Conservation (phyloP, 228 moss, liverwort and hornwort species). For the Sphagnum magellanicum region DNA sequence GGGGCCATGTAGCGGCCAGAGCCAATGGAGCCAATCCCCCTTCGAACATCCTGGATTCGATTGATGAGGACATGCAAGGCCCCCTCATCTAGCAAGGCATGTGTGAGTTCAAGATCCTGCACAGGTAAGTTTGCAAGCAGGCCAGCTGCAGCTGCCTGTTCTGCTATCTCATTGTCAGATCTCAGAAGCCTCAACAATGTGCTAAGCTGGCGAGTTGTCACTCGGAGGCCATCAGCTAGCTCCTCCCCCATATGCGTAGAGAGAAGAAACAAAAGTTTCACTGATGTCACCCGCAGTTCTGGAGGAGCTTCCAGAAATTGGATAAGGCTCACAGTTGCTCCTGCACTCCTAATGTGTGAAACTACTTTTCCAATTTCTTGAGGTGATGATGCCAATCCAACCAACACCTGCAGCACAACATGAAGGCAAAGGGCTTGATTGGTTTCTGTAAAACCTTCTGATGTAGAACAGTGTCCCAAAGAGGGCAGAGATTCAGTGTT, state of each 20-base stretch:
- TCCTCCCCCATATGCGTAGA: conserved; percentile 92
- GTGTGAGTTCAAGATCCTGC: conserved; percentile 69
- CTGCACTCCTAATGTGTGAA: conserved; percentile 83
- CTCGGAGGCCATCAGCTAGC: conserved; percentile 81
- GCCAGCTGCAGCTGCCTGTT: conserved; percentile 84
- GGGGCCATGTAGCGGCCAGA: conserved; percentile 62
- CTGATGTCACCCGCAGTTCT: conserved; percentile 64
- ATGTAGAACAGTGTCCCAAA: too few relatives aligned
- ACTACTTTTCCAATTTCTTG: conserved; percentile 60
- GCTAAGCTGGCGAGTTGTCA: conserved; percentile 82
- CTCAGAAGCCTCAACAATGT: conserved; percentile 72
- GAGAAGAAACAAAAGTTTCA: conserved; percentile 64
- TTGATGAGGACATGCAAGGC: conserved; percentile 47
- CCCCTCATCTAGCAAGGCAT: conserved; percentile 70
- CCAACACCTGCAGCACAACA: conserved; percentile 49
- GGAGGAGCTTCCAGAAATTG: conserved; percentile 90
- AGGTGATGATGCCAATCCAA: conserved; percentile 82
- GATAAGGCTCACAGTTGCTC: conserved; percentile 77
- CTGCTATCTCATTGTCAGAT: conserved; percentile 66
- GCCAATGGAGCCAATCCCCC: conserved; percentile 63
- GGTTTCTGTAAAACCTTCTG: too few relatives aligned
- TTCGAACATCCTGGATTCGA: conserved; percentile 59
- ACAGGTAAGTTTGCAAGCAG: conserved; percentile 83
- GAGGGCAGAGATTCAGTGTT: too few relatives aligned
- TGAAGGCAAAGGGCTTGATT: not conserved